phyloP scores from a whole-genome alignment of 345 rosid species.

The Salix brachista region DNA sequence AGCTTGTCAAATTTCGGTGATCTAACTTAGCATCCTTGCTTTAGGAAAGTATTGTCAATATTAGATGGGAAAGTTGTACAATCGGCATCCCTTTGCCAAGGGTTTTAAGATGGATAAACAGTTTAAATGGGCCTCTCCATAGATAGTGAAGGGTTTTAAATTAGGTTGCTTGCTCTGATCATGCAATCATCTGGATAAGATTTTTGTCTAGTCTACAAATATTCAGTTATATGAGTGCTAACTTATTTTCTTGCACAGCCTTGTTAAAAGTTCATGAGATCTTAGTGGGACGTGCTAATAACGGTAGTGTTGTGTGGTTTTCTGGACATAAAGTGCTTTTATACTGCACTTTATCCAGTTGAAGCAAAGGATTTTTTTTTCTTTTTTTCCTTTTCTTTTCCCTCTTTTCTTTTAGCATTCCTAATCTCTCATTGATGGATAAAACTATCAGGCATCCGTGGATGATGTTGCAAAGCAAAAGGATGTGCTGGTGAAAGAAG shows the following conservation, averaged over 20 bases:
- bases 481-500: constrained; percentile 59
- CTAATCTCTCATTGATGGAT: constrained; percentile 5
- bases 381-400: not conserved
- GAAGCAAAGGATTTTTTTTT: not conserved
- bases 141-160: not conserved
- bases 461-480: constrained; percentile 71
- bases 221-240: not conserved
- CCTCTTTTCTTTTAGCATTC: not conserved
- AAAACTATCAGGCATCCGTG: constrained; percentile 56
- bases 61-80: not conserved
- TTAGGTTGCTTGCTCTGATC: constrained; percentile 2
- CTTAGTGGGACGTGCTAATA: not conserved
- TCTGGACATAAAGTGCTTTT: not conserved
- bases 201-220: not conserved
- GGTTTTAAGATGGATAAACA: not conserved
- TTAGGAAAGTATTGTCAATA: too few species aligned
- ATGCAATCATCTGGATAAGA: constrained; percentile 1
- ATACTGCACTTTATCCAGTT: not conserved
- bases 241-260: not conserved
- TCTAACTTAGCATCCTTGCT: not conserved
- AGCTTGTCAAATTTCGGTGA: not conserved
- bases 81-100: not conserved
- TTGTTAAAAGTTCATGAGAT: not conserved
- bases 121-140: not conserved
- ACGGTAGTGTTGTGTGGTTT: not conserved